A percentile compares a stretch with the other conserved stretches of the same genome.
These are phyloP conservation scores for Metrosideros polymorpha DNA, from an alignment of 441 rosid genomes.

Conservation along the genomic window DNA sequence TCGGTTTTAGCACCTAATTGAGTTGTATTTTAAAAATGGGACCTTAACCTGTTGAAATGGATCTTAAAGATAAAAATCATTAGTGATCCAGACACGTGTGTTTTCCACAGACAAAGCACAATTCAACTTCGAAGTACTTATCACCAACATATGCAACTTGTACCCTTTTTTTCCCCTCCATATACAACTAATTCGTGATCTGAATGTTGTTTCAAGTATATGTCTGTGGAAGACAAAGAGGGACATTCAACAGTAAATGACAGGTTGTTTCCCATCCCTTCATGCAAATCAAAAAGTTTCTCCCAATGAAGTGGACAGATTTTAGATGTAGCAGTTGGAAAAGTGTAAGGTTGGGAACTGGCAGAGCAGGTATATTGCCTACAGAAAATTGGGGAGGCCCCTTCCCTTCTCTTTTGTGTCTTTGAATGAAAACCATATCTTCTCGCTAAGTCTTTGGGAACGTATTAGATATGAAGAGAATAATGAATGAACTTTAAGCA, in stretches of 20 bases:
- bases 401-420: conserved; percentile 24
- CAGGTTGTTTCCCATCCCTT: neutral
- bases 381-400: conserved; percentile 15
- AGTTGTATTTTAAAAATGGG: neutral
- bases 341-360: neutral
- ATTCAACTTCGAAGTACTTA: neutral
- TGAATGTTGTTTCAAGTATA: neutral
- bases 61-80: neutral
- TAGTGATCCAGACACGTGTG: neutral
- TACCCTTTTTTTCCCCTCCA: neutral
- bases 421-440: conserved; percentile 42
- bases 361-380: neutral
- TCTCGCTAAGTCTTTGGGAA: conserved; percentile 17
- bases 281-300: neutral
- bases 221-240: neutral
- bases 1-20: neutral
- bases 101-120: neutral
- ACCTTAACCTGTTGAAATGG: neutral
- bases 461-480: neutral
- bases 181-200: neutral
- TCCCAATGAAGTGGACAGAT: neutral
- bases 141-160: neutral
- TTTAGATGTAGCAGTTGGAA: neutral
- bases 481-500: neutral
- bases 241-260: neutral